phyloP scores from a whole-genome alignment of 495 filamentous ascomycete genomes.

The Neurospora sublineolata region DNA sequence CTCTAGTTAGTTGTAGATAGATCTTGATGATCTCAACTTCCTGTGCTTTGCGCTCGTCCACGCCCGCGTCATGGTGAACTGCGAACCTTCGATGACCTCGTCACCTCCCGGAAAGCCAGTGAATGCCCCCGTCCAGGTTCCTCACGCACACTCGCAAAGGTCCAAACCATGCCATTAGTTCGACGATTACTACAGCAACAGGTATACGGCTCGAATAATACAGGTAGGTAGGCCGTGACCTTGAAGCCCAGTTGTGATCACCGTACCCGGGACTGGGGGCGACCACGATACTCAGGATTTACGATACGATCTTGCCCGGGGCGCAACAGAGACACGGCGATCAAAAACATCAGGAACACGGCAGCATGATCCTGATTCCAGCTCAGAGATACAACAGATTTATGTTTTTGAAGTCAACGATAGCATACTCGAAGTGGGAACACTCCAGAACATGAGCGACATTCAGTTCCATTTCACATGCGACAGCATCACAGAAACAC shows the following conservation, averaged over 20 bases:
- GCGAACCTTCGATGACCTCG: neutral
- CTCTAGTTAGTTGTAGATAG: neutral
- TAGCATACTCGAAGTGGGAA: neutral
- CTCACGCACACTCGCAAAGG: neutral
- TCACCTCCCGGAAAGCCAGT: neutral
- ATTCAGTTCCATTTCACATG: neutral
- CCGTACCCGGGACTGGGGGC: neutral
- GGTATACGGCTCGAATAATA: neutral
- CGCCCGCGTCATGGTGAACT: neutral
- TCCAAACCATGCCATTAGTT: neutral
- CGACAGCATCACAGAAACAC: neutral
- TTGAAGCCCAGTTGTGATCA: neutral
- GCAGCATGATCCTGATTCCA: neutral
- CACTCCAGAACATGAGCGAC: neutral
- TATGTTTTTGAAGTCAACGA: neutral
- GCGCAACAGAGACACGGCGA: neutral
- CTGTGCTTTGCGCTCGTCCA: neutral
- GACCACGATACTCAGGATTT: neutral
- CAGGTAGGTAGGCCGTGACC: neutral
- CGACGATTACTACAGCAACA: neutral
- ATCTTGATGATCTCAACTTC: neutral
- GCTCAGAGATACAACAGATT: neutral
- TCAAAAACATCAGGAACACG: neutral
- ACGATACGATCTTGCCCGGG: neutral
- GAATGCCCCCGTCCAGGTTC: neutral